phyloP scores from a whole-genome alignment of 2,329 filamentous ascomycete genomes.

The Mariannaea elegans region DNA sequence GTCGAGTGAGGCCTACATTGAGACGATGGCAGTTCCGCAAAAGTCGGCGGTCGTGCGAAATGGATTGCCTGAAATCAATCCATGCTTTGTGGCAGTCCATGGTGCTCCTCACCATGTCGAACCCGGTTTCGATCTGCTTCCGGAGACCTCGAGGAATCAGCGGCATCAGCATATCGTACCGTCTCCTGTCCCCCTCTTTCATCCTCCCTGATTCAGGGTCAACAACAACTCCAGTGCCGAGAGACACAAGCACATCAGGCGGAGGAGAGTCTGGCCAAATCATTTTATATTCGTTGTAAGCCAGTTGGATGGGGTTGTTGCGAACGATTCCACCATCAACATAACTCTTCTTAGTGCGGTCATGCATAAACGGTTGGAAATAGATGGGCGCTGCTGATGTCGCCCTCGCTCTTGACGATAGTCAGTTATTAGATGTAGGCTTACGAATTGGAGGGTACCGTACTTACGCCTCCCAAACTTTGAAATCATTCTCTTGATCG shows the following conservation, averaged over 20 bases:
- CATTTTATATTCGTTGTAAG: constrained; percentile 2
- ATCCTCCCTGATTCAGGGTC: background rate
- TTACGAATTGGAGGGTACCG: background rate
- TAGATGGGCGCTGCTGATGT: constrained; percentile 23
- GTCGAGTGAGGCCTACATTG: constrained; percentile 6
- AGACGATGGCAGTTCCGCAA: constrained; percentile 9
- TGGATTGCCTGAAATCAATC: background rate
- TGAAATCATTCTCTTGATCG: constrained; percentile 5
- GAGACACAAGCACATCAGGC: constrained; percentile 18
- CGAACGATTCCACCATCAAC: constrained; percentile 17
- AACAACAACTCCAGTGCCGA: background rate
- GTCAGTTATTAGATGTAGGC: background rate
- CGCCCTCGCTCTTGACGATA: constrained; percentile 13
- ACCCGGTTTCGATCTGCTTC: background rate
- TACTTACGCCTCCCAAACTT: constrained; percentile 23
- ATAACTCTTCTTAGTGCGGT: constrained; percentile 1
- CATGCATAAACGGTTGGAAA: constrained; percentile 14
- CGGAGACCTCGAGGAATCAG: background rate
- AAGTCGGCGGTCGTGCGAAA: background rate
- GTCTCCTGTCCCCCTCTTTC: background rate
- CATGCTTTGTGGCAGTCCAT: constrained; percentile 15
- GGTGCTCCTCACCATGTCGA: constrained; percentile 9
- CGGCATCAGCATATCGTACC: background rate
- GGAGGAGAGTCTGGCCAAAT: constrained; percentile 16
- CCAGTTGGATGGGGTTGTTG: constrained; percentile 17